Evolutionary conservation across 768 basidiomycete species (phyloP).

Genomic region (Gloeopeniophorella convolvens): DNA sequence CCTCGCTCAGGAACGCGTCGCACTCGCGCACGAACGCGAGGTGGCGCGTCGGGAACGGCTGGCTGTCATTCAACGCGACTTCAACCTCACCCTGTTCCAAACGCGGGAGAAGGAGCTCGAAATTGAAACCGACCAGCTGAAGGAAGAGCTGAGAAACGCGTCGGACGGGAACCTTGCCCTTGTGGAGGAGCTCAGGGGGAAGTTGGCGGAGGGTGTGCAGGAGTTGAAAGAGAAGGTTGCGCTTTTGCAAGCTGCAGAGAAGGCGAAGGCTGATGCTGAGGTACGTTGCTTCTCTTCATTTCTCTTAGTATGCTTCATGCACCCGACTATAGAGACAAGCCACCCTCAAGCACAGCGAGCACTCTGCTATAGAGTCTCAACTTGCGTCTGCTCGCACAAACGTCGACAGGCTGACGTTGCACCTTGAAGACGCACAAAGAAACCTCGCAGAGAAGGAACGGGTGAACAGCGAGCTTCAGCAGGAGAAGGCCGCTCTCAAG

Average conservation of each 20-base stretch:
- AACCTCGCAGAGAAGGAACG: conserved; percentile 49
- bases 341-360: conserved; percentile 40
- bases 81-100: conserved; percentile 62
- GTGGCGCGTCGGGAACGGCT: conserved; percentile 50
- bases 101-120: conserved; percentile 56
- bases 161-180: conserved; percentile 4
- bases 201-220: conserved; percentile 30
- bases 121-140: conserved; percentile 42
- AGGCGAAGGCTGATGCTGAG: conserved; percentile 24
- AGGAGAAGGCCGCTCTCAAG: conserved; percentile 47
- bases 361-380: conserved; percentile 43
- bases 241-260: conserved; percentile 25
- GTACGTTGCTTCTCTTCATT: conserved; percentile 26
- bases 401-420: conserved; percentile 50
- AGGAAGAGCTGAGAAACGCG: conserved; percentile 36
- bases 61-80: conserved; percentile 56
- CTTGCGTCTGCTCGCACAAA: conserved; percentile 42
- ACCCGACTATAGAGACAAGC: conserved; percentile 36
- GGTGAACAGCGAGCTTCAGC: conserved; percentile 51
- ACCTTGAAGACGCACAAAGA: conserved; percentile 50
- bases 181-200: conserved; percentile 44
- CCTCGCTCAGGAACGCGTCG: conserved; percentile 46
- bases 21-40: conserved; percentile 50
- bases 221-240: conserved; percentile 42
- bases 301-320: no score